phyloP scores from a whole-genome alignment of 2,329 filamentous ascomycete genomes.

The Hirsutella rhossiliensis region DNA sequence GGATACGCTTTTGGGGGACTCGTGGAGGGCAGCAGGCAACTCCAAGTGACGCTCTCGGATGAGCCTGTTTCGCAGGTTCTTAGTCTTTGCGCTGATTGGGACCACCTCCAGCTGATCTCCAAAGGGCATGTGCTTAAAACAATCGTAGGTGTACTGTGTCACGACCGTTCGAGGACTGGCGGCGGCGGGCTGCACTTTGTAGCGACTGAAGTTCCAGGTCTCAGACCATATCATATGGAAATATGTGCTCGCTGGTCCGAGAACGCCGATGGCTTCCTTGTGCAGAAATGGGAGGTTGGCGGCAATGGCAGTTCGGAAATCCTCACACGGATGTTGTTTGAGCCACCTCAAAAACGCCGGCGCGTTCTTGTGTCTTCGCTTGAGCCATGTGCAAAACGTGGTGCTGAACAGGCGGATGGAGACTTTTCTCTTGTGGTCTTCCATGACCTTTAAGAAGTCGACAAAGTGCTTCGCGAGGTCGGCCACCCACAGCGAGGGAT shows the following conservation, averaged over 20 bases:
- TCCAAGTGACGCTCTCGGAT: constrained; percentile 16
- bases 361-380: constrained; percentile 27
- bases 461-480: constrained; percentile 60
- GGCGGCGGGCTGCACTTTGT: constrained; percentile 12
- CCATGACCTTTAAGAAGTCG: constrained; percentile 43
- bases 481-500: constrained; percentile 58
- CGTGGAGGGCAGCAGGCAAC: constrained; percentile 10
- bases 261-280: constrained; percentile 47
- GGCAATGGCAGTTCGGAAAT: constrained; percentile 52
- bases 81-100: constrained; percentile 13
- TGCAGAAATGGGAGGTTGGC: constrained; percentile 51
- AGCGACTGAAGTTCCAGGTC: constrained; percentile 22
- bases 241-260: constrained; percentile 16
- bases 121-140: constrained; percentile 54
- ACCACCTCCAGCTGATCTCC: constrained; percentile 33
- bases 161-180: constrained; percentile 42
- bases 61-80: constrained; percentile 16
- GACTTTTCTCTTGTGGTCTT: constrained; percentile 21
- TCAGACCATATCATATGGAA: constrained; percentile 44
- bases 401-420: constrained; percentile 42
- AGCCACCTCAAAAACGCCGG: constrained; percentile 42
- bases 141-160: constrained; percentile 54
- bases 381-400: constrained; percentile 47
- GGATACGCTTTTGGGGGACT: constrained; percentile 10
- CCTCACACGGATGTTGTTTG: constrained; percentile 28